Evolutionary conservation across 768 basidiomycete genomes (phyloP).

Genomic region (Clitopilus passeckerianus): DNA sequence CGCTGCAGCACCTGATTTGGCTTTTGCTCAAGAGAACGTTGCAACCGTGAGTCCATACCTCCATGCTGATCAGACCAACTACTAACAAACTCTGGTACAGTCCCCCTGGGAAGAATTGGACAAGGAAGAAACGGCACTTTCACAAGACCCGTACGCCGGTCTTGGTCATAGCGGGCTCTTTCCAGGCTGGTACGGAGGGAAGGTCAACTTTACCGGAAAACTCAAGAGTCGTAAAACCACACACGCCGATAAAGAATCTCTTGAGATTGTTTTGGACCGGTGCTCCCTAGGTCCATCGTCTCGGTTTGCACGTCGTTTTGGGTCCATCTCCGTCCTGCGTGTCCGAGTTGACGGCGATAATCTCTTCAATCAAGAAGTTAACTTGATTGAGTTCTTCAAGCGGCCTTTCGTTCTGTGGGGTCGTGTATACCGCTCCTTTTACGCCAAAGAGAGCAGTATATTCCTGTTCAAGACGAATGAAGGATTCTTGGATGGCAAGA

Average conservation of each 20-base stretch:
- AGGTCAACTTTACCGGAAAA: constrained; percentile 47
- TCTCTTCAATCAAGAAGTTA: constrained; percentile 20
- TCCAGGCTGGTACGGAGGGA: constrained; percentile 56
- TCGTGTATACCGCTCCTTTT: constrained; percentile 55
- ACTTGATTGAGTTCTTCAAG: constrained; percentile 35
- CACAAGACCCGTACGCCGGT: constrained; percentile 24
- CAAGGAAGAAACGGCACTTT: constrained; percentile 39
- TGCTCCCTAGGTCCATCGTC: constrained; percentile 50
- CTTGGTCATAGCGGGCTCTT: constrained; percentile 35
- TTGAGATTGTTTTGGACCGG: constrained; percentile 35
- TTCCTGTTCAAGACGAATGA: constrained; percentile 58
- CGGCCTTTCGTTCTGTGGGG: constrained; percentile 51
- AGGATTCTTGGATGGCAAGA: constrained; percentile 11
- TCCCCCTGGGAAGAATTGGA: constrained; percentile 63
- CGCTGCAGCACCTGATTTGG: constrained; percentile 8
- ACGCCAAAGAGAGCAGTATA: constrained; percentile 51
- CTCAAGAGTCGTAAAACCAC: constrained; percentile 14
- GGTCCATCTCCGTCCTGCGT: constrained; percentile 54
- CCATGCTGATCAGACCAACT: background rate
- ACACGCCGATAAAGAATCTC: constrained; percentile 18
- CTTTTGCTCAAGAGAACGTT: constrained; percentile 31
- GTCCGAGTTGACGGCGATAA: constrained; percentile 36
- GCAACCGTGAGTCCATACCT: constrained; percentile 17
- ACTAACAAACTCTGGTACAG: constrained; percentile 23
- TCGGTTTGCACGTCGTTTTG: constrained; percentile 55